Evolutionary conservation across 2,329 filamentous ascomycete genomes (phyloP), one percentile per base, ranked within the genome.

Genomic region (Ceratocystis destructans): DNA sequence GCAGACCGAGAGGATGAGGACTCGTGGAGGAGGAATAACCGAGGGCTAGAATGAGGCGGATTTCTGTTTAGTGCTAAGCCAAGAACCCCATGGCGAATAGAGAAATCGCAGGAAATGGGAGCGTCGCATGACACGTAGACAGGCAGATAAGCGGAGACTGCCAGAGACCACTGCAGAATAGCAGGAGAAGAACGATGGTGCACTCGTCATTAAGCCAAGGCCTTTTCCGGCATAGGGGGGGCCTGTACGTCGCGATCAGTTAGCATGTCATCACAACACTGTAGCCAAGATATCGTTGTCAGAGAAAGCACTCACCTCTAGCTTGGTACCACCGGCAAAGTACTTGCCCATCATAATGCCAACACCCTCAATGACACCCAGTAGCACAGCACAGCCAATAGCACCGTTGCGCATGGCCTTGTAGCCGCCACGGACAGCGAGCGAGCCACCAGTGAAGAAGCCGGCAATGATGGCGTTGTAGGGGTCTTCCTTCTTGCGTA

Each of bases 391-490:
- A 76, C 94, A 97, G 71, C 93, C 94, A 73, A 99, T 97, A 69
- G 94, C 94, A 68, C 90, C 92, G 77, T 97, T 97, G 72, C 94
- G 83, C 70, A 94, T 91, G 25, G 93, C 90, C 80, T 90, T 92
- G 76, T 88, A 87, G 68, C 94, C 94, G 72, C 94, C 94, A 78
- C 94, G 85, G 69, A 97, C 87, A 64, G 94, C 94, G 44, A 99
- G 82, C 37, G 93, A 85, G 71, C 94, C 94, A 73, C 91, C 92
- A 3, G 94, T 97, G 77, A 96, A 93, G 82, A 96, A 96, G 65
- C 94, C 94, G 53, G 93, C 94, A 72, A 93, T 95, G 75, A 99
- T 97, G 73, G 92, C 91, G 79, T 97, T 97, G 80, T 91, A 97
- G 15, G 94, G 91, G 75, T 97, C 94, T 77, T 99, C 94, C 86